Evolutionary conservation across 257 asterid genomes (phyloP).

Genomic region (Thymus quinquecostatus): DNA sequence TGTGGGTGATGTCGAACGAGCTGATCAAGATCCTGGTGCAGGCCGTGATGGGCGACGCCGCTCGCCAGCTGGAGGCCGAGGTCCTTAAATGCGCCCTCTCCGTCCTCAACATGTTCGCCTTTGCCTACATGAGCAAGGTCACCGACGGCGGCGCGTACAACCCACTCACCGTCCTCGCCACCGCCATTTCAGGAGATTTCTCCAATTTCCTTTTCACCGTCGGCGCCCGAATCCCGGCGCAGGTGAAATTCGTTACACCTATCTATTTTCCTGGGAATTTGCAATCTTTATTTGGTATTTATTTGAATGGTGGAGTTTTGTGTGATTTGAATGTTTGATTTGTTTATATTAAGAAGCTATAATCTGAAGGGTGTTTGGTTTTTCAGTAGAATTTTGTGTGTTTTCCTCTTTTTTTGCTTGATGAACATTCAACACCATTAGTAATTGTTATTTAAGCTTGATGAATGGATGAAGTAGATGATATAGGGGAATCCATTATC

Average conservation of each 20-base stretch:
- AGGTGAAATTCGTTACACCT: conserved; percentile 34
- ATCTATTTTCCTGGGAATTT: not conserved
- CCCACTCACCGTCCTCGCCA: conserved; percentile 71
- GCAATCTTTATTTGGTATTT: not conserved
- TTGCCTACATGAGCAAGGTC: conserved; percentile 53
- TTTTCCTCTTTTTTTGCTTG: not conserved
- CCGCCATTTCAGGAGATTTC: conserved; percentile 75
- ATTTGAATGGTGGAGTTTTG: not conserved
- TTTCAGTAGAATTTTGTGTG: not conserved
- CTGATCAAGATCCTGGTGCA: conserved; percentile 66
- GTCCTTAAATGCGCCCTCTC: conserved; percentile 46
- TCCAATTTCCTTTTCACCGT: conserved; percentile 46
- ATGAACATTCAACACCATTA: not conserved
- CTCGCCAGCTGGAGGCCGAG: conserved; percentile 55
- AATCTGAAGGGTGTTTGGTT: not conserved
- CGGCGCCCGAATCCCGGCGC: conserved; percentile 51
- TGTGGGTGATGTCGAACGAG: conserved; percentile 89
- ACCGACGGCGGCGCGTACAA: conserved; percentile 78
- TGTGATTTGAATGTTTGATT: not conserved
- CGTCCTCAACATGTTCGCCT: conserved; percentile 61
- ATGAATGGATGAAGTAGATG: too few relatives aligned
- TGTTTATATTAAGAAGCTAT: not conserved
- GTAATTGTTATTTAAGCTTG: not conserved
- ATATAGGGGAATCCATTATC: too few relatives aligned
- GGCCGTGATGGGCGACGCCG: conserved; percentile 48